phyloP scores from a whole-genome alignment of 2,329 filamentous ascomycete species.

The Fusarium euwallaceae region DNA sequence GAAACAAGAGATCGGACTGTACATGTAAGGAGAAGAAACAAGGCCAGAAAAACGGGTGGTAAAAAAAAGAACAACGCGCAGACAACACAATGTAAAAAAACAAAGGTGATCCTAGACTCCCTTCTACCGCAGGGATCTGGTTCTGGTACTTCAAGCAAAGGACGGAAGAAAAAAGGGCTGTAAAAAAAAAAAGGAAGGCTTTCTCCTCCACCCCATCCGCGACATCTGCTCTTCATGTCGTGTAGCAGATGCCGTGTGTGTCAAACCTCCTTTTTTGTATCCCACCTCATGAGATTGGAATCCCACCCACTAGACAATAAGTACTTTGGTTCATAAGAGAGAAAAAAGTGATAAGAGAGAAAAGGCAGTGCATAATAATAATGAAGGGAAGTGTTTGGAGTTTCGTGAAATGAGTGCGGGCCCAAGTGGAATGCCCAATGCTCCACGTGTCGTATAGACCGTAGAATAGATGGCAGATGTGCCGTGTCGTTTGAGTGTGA shows the following conservation, averaged over 20 bases:
- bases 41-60: conserved; percentile 32
- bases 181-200: conserved; percentile 10
- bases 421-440: conserved; percentile 36
- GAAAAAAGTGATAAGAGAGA: conserved; percentile 20
- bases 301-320: conserved; percentile 47
- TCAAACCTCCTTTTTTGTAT: conserved; percentile 33
- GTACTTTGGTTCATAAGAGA: conserved; percentile 37
- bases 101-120: conserved; percentile 24
- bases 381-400: conserved; percentile 31
- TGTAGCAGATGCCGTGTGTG: conserved; percentile 45
- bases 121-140: conserved; percentile 17
- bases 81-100: conserved; percentile 21
- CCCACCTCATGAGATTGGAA: conserved; percentile 32
- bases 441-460: neutral
- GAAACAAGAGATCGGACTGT: conserved; percentile 40
- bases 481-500: conserved; percentile 29
- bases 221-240: conserved; percentile 45
- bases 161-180: conserved; percentile 24
- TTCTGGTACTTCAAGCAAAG: conserved; percentile 43
- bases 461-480: conserved; percentile 26
- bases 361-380: conserved; percentile 31
- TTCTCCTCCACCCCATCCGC: conserved; percentile 23
- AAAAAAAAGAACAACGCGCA: conserved; percentile 20
- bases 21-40: conserved; percentile 35
- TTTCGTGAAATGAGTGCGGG: conserved; percentile 36